A percentile compares a stretch with the other conserved stretches of the same genome.
Conservation (phyloP, 1,284 basidiomycete genomes). For the Caloboletus inedulis region DNA sequence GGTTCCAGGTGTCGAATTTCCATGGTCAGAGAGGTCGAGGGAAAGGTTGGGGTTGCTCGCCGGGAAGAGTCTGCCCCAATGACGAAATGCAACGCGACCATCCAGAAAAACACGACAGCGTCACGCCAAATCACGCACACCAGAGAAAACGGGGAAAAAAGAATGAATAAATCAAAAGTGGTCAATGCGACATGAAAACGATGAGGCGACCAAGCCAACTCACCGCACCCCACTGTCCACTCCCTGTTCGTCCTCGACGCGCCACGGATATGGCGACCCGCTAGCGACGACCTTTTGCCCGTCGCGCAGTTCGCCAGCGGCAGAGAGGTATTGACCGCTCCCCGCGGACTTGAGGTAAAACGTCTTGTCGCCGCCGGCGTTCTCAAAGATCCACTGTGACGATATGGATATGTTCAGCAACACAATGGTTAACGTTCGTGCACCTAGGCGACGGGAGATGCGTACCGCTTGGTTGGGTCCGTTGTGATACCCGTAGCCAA, state of each 20-base stretch:
- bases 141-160: too few species aligned
- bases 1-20: slow-evolving; percentile 34
- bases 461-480: slow-evolving; percentile 50
- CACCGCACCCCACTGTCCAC: slow-evolving; percentile 20
- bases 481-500: slow-evolving; percentile 45
- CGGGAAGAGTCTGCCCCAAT: slow-evolving; percentile 25
- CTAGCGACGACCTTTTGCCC: slow-evolving; percentile 33
- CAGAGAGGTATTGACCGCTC: slow-evolving; percentile 41
- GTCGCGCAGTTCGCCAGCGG: slow-evolving; percentile 28
- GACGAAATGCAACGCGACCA: background rate
- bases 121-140: background rate
- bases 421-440: too few species aligned
- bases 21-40: slow-evolving; percentile 35
- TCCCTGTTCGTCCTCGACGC: slow-evolving; percentile 34
- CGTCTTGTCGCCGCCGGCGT: slow-evolving; percentile 24
- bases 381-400: slow-evolving; percentile 48
- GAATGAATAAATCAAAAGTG: too few species aligned
- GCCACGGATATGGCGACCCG: slow-evolving; percentile 40
- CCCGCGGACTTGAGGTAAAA: slow-evolving; percentile 44
- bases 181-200: background rate
- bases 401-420: too few species aligned
- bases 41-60: slow-evolving; percentile 18
- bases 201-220: background rate
- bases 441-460: background rate
- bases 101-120: background rate